Evolutionary conservation across 768 basidiomycete species (phyloP).

Genomic region (Suillus americanus): DNA sequence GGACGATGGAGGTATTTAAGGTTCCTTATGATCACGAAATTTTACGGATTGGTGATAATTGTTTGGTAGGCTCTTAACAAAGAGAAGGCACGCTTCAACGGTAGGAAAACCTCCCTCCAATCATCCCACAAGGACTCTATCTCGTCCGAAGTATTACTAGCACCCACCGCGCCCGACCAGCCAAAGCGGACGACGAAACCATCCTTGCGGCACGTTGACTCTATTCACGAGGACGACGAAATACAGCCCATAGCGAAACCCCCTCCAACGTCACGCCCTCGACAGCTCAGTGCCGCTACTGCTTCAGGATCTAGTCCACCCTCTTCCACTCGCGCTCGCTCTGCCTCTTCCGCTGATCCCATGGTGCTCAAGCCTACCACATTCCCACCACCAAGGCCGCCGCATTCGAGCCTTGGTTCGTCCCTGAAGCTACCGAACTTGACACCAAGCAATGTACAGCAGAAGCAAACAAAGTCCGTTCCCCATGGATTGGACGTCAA

Average conservation of each 20-base stretch:
- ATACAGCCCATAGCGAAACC: constrained; percentile 27
- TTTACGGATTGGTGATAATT: constrained; percentile 13
- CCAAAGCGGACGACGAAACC: constrained; percentile 29
- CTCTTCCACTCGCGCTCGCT: constrained; percentile 24
- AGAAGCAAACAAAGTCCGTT: constrained; percentile 21
- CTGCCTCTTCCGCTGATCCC: constrained; percentile 35
- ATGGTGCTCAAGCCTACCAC: constrained; percentile 11
- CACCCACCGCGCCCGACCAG: constrained; percentile 21
- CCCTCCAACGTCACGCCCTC: constrained; percentile 39
- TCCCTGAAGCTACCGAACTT: constrained; percentile 27
- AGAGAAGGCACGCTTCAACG: constrained; percentile 52
- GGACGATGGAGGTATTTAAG: constrained; percentile 83
- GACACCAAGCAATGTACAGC: constrained; percentile 19
- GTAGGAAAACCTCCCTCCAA: constrained; percentile 23
- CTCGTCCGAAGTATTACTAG: constrained; percentile 15
- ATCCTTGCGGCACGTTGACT: constrained; percentile 56
- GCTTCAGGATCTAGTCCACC: constrained; percentile 33
- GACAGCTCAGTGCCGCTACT: constrained; percentile 47
- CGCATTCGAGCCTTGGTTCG: constrained; percentile 29
- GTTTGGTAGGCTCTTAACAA: constrained; percentile 63
- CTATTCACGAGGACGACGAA: constrained; percentile 66
- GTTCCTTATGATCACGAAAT: constrained; percentile 16
- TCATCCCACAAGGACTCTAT: constrained; percentile 23
- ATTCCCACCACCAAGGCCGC: constrained; percentile 25
- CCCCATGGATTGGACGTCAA: constrained; percentile 31